Conservation (phyloP, 495 filamentous ascomycete species). For the Neurospora sp. region DNA sequence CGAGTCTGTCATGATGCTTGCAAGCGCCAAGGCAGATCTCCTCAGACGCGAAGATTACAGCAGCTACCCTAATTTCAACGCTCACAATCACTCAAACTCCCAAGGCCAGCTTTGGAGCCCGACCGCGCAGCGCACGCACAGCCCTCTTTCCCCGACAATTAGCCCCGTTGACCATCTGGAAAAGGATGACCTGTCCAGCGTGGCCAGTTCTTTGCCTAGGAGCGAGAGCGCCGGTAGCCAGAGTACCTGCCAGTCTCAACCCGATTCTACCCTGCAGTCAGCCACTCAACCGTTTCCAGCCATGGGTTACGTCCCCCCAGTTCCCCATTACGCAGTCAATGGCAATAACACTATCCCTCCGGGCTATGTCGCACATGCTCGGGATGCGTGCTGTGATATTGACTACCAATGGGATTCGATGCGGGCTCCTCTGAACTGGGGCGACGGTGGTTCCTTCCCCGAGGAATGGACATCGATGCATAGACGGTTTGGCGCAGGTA, state of each 20-base stretch:
- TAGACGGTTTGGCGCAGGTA: constrained; percentile 66
- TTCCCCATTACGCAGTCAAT: constrained; percentile 76
- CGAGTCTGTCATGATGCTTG: constrained; percentile 73
- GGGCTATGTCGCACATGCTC: constrained; percentile 87
- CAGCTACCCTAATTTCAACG: constrained; percentile 33
- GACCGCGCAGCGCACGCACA: background rate
- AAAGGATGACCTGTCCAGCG: constrained; percentile 6
- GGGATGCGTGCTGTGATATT: constrained; percentile 73
- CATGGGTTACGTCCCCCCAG: constrained; percentile 58
- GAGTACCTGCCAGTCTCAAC: background rate
- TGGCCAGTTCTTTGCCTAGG: constrained; percentile 20
- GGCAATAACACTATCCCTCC: constrained; percentile 67
- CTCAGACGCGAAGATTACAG: constrained; percentile 58
- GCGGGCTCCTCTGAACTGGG: constrained; percentile 64
- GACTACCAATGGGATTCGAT: constrained; percentile 96
- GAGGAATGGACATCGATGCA: constrained; percentile 98
- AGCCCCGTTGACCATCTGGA: constrained; percentile 12
- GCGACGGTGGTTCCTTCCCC: constrained; percentile 74
- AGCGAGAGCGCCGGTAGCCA: constrained; percentile 11
- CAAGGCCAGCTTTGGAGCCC: constrained; percentile 34
- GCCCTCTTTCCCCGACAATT: background rate
- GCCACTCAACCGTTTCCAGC: constrained; percentile 2
- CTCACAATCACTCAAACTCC: constrained; percentile 21
- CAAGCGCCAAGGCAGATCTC: constrained; percentile 75
- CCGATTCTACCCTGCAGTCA: constrained; percentile 1